phyloP scores from a whole-genome alignment of 2,329 filamentous ascomycete species.

The Amphichorda felina region DNA sequence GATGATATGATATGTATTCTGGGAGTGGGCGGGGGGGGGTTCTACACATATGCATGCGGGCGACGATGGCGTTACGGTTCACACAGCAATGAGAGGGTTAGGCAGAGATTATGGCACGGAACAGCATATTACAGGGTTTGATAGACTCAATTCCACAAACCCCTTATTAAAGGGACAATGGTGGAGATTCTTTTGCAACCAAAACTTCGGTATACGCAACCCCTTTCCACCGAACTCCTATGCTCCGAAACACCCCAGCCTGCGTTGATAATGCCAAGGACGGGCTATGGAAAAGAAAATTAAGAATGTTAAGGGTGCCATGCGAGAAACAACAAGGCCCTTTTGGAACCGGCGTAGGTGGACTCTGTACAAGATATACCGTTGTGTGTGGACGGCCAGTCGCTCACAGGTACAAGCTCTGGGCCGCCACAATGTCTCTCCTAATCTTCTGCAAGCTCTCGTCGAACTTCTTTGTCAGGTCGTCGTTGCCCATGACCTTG shows the following conservation, averaged over 20 bases:
- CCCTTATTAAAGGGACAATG: background rate
- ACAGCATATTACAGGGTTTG: background rate
- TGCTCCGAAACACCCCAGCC: background rate
- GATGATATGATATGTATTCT: too few relatives aligned
- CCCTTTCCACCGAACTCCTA: background rate
- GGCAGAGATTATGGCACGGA: too few relatives aligned
- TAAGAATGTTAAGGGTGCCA: background rate
- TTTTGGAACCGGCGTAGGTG: too few relatives aligned
- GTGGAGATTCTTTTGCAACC: too few relatives aligned
- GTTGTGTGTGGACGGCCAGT: too few relatives aligned
- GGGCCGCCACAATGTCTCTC: conserved; percentile 88
- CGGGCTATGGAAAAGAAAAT: background rate
- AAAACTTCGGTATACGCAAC: too few relatives aligned
- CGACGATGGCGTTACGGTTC: too few relatives aligned
- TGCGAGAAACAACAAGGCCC: too few relatives aligned
- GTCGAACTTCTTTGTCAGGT: conserved; percentile 87
- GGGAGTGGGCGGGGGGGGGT: too few relatives aligned
- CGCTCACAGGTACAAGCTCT: conserved; percentile 80
- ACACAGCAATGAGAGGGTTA: too few relatives aligned
- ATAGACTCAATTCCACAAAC: background rate
- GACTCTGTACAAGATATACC: background rate
- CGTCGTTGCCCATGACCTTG: conserved; percentile 97
- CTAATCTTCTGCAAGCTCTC: conserved; percentile 73
- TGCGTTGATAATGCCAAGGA: background rate
- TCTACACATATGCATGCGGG: too few relatives aligned